These are phyloP conservation scores for Lyophyllum shimeji DNA, from an alignment of 768 basidiomycete genomes.

Conservation along the genomic window DNA sequence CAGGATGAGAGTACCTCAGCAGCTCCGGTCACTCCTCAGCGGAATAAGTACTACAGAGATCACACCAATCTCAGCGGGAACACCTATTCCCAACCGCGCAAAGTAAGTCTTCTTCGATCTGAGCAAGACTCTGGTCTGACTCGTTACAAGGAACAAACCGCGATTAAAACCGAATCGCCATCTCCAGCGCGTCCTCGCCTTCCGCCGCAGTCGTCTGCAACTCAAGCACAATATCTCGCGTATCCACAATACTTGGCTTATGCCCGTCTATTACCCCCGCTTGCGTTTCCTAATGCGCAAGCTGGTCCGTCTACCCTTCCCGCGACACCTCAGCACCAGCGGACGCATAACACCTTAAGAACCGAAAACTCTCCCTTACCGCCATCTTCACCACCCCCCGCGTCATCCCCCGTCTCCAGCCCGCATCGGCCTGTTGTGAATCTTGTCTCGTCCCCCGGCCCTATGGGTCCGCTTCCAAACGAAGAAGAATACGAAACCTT, in stretches of 20 bases:
- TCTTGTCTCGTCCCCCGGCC: conserved; percentile 82
- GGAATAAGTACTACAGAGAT: conserved; percentile 61
- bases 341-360: conserved; percentile 34
- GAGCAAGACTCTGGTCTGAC: conserved; percentile 12
- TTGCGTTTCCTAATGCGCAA: conserved; percentile 31
- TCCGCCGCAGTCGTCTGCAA: conserved; percentile 20
- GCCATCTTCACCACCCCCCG: conserved; percentile 57
- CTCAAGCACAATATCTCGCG: conserved; percentile 31
- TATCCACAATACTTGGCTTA: conserved; percentile 39
- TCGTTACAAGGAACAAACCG: conserved; percentile 18
- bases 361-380: conserved; percentile 48
- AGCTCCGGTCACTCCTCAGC: conserved; percentile 57
- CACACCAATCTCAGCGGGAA: conserved; percentile 38
- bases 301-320: conserved; percentile 38
- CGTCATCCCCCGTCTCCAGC: conserved; percentile 63
- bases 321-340: conserved; percentile 49
- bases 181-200: conserved; percentile 38
- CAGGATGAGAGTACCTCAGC: conserved; percentile 15
- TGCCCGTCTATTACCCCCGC: conserved; percentile 23
- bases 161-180: conserved; percentile 43
- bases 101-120: conserved; percentile 23
- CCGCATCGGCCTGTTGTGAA: conserved; percentile 62
- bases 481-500: conserved; percentile 67
- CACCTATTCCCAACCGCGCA: conserved; percentile 22
- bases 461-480: conserved; percentile 63